A percentile compares a stretch with the other conserved stretches of the same genome.
These are phyloP conservation scores for Globisporangium takayamanum DNA, from an alignment of 352 stramenopile genomes.

Conservation along the genomic window DNA sequence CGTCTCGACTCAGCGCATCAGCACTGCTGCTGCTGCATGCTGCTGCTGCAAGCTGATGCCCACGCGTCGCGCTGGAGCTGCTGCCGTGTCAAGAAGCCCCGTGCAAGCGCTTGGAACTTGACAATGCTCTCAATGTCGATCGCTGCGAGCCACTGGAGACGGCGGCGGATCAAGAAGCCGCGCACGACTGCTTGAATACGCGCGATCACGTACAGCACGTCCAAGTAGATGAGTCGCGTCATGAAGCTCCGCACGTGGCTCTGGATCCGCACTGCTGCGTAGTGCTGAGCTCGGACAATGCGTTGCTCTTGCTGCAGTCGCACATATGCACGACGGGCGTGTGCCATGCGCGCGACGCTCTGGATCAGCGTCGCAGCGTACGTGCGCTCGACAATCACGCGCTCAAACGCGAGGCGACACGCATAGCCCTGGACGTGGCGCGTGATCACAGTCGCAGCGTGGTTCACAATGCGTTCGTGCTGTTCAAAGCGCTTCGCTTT, in stretches of 20 bases:
- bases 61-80: neutral
- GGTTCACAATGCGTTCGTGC: conserved; percentile 13
- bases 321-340: conserved; percentile 8
- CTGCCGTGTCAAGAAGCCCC: conserved; percentile 24
- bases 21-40: neutral
- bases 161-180: conserved; percentile 50
- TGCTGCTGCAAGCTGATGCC: neutral
- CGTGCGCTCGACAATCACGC: conserved; percentile 20
- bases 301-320: conserved; percentile 2
- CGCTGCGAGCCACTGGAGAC: conserved; percentile 39
- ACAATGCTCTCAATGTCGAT: conserved; percentile 40
- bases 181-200: conserved; percentile 70
- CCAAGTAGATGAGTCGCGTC: conserved; percentile 72
- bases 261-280: conserved; percentile 49
- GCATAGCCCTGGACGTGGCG: conserved; percentile 25
- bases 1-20: neutral
- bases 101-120: conserved; percentile 40
- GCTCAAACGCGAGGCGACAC: conserved; percentile 20
- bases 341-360: conserved; percentile 24
- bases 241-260: conserved; percentile 41
- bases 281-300: conserved; percentile 11
- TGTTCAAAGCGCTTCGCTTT: conserved; percentile 14
- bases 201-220: conserved; percentile 75
- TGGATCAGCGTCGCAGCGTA: conserved; percentile 44
- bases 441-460: conserved; percentile 35